Percentiles rank a stretch among this genome's conserved stretches.
Evolutionary conservation across 1,284 basidiomycete genomes (phyloP).

Genomic region (Porphyrellus sp.): DNA sequence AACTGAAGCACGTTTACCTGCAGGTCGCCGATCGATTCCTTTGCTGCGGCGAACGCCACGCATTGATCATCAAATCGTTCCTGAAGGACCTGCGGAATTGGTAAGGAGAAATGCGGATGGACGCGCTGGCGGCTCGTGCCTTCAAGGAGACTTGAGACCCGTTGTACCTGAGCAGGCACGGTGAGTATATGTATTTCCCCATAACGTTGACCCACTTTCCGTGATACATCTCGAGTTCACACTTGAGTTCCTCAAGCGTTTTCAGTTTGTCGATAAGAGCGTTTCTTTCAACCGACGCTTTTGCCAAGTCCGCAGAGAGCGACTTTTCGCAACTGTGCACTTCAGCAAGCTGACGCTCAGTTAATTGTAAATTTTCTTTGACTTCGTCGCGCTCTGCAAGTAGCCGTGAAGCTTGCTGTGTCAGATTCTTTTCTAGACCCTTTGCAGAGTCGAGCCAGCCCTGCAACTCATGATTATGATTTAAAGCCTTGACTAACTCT

Average conservation of each 20-base stretch:
- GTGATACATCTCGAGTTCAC: slow-evolving; percentile 23
- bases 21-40: slow-evolving; percentile 51
- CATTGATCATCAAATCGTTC: slow-evolving; percentile 60
- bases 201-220: slow-evolving; percentile 21
- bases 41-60: slow-evolving; percentile 47
- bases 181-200: neutral
- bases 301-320: slow-evolving; percentile 20
- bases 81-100: slow-evolving; percentile 44
- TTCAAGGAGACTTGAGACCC: slow-evolving; percentile 35
- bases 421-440: slow-evolving; percentile 26
- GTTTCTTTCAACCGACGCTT: slow-evolving; percentile 20
- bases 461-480: slow-evolving; percentile 28
- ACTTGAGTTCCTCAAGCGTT: slow-evolving; percentile 18
- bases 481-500: slow-evolving; percentile 16
- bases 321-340: slow-evolving; percentile 17
- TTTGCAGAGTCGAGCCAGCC: slow-evolving; percentile 31
- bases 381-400: slow-evolving; percentile 29
- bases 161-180: slow-evolving; percentile 15
- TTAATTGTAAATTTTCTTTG: slow-evolving; percentile 14
- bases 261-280: slow-evolving; percentile 24
- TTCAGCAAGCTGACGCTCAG: slow-evolving; percentile 21
- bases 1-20: slow-evolving; percentile 42
- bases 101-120: neutral
- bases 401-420: slow-evolving; percentile 28
- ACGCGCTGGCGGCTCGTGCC: slow-evolving; percentile 16